Evolutionary conservation across 805 yeast species (phyloP).

Genomic region (Crinitomyces ghanaensis): DNA sequence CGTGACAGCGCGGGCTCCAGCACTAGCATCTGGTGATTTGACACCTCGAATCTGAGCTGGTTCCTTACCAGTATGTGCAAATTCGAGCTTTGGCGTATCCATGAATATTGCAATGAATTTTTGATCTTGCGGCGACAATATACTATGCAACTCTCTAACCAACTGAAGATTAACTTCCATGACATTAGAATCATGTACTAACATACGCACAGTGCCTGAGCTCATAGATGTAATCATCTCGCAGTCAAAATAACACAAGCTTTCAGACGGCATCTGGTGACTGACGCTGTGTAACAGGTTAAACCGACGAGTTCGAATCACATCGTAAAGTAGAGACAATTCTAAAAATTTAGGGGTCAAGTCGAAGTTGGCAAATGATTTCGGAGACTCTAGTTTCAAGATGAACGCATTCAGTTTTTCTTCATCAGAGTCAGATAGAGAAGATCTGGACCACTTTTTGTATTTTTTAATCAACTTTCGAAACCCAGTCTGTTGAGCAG

Average conservation of each 20-base stretch:
- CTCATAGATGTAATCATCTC: conserved; percentile 26
- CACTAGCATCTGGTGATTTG: conserved; percentile 4
- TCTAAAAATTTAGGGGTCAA: conserved; percentile 51
- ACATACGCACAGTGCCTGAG: conserved; percentile 31
- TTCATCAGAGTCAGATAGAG: conserved; percentile 7
- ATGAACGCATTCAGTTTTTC: conserved; percentile 22
- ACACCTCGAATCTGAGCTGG: conserved; percentile 30
- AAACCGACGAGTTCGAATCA: conserved; percentile 26
- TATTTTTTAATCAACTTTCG: conserved; percentile 66
- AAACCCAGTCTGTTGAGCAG: conserved; percentile 61
- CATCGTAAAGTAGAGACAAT: conserved; percentile 43
- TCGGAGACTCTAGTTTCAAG: conserved; percentile 32
- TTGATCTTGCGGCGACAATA: conserved; percentile 16
- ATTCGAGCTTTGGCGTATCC: conserved; percentile 29
- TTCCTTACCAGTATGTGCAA: conserved; percentile 27
- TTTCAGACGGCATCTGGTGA: conserved; percentile 13
- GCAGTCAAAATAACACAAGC: conserved; percentile 24
- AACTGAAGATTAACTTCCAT: conserved; percentile 40
- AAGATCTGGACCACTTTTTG: conserved; percentile 31
- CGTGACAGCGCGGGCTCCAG: no score
- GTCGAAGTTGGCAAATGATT: conserved; percentile 51
- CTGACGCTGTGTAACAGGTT: no score
- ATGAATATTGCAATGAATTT: conserved; percentile 20
- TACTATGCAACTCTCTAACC: conserved; percentile 30
- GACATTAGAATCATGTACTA: conserved; percentile 53